phyloP scores from a whole-genome alignment of 164 flowering plant genomes.

The Magnolia officinalis region DNA sequence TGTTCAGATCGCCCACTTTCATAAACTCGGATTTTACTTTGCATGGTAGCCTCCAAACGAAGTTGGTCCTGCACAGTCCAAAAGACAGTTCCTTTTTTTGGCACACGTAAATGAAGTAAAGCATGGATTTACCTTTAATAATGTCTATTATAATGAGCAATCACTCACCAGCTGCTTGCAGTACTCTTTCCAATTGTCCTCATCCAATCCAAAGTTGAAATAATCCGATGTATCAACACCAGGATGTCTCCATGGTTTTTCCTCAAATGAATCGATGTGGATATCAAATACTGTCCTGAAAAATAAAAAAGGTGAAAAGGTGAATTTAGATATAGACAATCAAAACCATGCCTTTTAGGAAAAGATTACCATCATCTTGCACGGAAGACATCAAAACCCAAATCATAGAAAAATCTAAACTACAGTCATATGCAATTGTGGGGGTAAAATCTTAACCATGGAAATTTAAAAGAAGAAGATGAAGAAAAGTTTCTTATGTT shows the following conservation, averaged over 20 bases:
- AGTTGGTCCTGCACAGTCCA: constrained; percentile 67
- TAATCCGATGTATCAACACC: constrained; percentile 73
- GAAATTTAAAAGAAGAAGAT: no score
- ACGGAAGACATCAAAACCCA: background rate
- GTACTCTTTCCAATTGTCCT: constrained; percentile 85
- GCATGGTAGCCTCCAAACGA: constrained; percentile 96
- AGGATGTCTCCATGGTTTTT: constrained; percentile 83
- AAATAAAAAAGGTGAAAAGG: constrained; percentile 10
- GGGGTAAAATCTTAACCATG: no score
- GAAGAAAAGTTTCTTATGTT: no score
- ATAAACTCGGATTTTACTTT: constrained; percentile 92
- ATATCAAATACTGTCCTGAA: constrained; percentile 91
- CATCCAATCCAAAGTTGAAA: constrained; percentile 88
- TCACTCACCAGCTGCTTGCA: constrained; percentile 80
- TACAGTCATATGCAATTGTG: no score
- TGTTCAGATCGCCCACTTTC: constrained; percentile 95
- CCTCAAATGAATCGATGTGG: constrained; percentile 84
- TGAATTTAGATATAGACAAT: background rate
- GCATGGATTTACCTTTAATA: background rate
- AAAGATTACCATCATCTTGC: background rate
- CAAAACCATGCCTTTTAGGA: background rate
- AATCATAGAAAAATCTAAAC: background rate
- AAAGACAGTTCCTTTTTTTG: constrained; percentile 6
- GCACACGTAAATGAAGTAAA: background rate
- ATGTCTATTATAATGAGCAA: background rate